A percentile compares a stretch with the other conserved stretches of the same genome.
phyloP scores from a whole-genome alignment of 805 yeast genomes.

The Schwanniomyces polymorphus region DNA sequence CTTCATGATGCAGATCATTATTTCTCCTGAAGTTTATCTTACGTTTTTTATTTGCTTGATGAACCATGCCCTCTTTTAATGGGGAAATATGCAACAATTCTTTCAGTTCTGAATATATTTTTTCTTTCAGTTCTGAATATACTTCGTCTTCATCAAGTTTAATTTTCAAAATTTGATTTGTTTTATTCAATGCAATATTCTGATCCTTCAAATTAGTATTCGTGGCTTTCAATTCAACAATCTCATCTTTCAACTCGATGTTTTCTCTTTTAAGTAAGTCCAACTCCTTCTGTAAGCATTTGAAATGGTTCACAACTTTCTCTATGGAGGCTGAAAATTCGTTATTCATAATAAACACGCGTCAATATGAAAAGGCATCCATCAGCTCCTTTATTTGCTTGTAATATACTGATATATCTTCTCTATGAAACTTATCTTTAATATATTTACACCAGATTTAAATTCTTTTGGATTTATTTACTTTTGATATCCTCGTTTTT shows the following conservation, averaged over 20 bases:
- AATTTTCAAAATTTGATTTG: background rate
- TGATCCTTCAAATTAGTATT: background rate
- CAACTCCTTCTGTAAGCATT: background rate
- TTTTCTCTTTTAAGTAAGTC: background rate
- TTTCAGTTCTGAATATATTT: background rate
- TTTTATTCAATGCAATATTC: background rate
- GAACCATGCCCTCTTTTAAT: background rate
- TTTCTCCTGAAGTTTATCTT: background rate
- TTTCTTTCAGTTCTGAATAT: background rate
- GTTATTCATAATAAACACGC: background rate
- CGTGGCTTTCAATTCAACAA: background rate
- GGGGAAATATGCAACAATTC: background rate
- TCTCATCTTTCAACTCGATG: background rate
- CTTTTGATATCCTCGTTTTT: background rate
- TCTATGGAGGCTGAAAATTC: background rate
- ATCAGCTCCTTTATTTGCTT: background rate
- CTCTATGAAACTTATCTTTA: background rate
- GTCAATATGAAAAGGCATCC: background rate
- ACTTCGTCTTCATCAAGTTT: too few relatives aligned
- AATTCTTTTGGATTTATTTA: background rate
- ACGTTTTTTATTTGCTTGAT: background rate
- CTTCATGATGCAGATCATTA: background rate
- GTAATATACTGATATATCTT: too few relatives aligned
- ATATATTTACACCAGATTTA: background rate
- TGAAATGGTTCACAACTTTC: slow-evolving; percentile 1